A percentile compares a stretch with the other conserved stretches of the same genome.
Evolutionary conservation across 108 stramenopile genomes (phyloP).

Genomic region (Nitzschia putrida): DNA sequence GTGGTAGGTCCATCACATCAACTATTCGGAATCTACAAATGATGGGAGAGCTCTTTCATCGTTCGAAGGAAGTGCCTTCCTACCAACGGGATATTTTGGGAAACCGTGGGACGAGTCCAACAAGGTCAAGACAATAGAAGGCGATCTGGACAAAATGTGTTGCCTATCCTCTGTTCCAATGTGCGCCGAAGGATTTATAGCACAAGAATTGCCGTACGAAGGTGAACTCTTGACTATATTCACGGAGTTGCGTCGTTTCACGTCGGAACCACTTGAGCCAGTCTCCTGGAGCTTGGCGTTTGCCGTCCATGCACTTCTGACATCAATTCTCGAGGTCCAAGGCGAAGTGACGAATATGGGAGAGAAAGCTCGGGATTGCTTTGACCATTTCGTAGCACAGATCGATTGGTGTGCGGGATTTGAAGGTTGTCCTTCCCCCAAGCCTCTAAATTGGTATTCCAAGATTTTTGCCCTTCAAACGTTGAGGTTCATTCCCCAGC

Average conservation of each 20-base stretch:
- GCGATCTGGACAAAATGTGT: conserved; percentile 52
- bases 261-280: conserved; percentile 37
- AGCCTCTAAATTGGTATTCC: no score
- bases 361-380: conserved; percentile 16
- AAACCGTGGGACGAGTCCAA: not conserved
- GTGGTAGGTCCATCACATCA: conserved; percentile 42
- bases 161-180: conserved; percentile 41
- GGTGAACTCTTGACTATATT: conserved; percentile 39
- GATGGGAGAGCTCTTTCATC: conserved; percentile 27
- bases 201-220: conserved; percentile 23
- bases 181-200: conserved; percentile 40
- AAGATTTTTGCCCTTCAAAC: no score
- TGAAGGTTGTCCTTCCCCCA: conserved; percentile 11
- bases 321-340: conserved; percentile 37
- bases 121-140: conserved; percentile 24
- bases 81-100: conserved; percentile 39
- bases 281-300: conserved; percentile 50
- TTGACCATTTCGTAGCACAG: conserved; percentile 37
- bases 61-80: not conserved
- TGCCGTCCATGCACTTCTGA: conserved; percentile 52
- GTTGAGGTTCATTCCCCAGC: no score
- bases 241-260: conserved; percentile 19
- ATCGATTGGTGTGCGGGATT: no score
- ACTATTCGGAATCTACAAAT: conserved; percentile 47
- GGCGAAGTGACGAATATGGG: conserved; percentile 8